These are phyloP conservation scores for Punica granatum DNA, from an alignment of 345 rosid species.

Conservation along the genomic window DNA sequence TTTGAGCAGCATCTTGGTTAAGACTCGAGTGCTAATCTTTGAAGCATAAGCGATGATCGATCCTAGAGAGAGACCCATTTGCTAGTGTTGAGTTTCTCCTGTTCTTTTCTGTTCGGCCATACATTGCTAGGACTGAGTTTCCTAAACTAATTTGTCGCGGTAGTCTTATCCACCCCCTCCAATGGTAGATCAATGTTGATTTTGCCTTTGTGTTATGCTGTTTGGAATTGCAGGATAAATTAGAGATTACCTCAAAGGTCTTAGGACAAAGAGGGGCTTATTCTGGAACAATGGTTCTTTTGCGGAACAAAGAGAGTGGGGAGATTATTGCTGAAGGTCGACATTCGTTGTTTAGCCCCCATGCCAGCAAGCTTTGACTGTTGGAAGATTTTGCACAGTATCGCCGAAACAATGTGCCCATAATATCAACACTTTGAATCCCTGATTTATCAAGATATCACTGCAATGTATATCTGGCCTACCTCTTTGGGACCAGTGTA, in stretches of 20 bases:
- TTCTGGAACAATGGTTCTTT: conserved; percentile 54
- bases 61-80: background rate
- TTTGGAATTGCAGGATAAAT: conserved; percentile 52
- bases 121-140: background rate
- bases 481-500: background rate
- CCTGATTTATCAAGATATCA: background rate
- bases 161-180: too few relatives aligned
- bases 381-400: background rate
- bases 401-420: background rate
- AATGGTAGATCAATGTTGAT: background rate
- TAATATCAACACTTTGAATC: background rate
- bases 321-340: conserved; percentile 91
- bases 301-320: conserved; percentile 65
- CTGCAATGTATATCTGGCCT: background rate
- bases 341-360: conserved; percentile 70
- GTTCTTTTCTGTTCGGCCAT: background rate
- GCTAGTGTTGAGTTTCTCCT: too few relatives aligned
- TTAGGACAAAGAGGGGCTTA: conserved; percentile 67
- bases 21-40: background rate
- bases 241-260: conserved; percentile 65
- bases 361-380: conserved; percentile 58
- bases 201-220: background rate
- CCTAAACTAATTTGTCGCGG: background rate
- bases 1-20: background rate
- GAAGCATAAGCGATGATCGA: background rate